Evolutionary conservation across 331 rosid species (phyloP).

Genomic region (Rosa hybrid): DNA sequence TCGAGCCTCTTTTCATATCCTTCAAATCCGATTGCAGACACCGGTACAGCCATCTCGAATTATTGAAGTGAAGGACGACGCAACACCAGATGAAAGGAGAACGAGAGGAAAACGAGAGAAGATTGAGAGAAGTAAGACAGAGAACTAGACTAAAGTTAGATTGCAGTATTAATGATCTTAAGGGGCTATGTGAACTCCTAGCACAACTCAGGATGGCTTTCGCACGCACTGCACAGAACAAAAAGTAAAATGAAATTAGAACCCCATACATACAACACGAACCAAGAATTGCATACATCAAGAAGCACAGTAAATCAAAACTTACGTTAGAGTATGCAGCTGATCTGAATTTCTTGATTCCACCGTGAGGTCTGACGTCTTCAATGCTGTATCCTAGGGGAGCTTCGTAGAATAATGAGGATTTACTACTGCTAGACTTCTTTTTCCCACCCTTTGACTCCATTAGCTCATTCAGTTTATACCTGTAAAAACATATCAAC

Average conservation of each 20-base stretch:
- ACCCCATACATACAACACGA: background rate
- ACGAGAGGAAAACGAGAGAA: conserved; percentile 10
- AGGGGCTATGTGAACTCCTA: conserved; percentile 34
- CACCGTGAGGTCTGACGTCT: conserved; percentile 98
- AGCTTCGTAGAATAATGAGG: conserved; percentile 73
- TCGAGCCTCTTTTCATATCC: conserved; percentile 93
- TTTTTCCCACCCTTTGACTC: conserved; percentile 90
- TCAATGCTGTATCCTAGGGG: conserved; percentile 97
- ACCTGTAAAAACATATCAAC: conserved; percentile 25
- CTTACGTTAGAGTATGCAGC: conserved; percentile 99
- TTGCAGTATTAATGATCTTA: conserved; percentile 26
- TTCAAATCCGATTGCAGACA: conserved; percentile 88
- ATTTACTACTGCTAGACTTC: conserved; percentile 79
- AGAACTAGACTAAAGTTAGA: conserved; percentile 20
- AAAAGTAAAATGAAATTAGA: conserved; percentile 1
- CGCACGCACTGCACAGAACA: conserved; percentile 69
- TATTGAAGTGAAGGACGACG: conserved; percentile 6
- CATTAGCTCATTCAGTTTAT: conserved; percentile 81
- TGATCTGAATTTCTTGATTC: conserved; percentile 94
- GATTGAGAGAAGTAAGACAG: conserved; percentile 25
- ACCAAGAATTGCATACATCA: background rate
- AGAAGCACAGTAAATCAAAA: background rate
- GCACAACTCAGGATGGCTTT: conserved; percentile 69
- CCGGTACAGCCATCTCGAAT: conserved; percentile 55
- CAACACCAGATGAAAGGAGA: conserved; percentile 22